Evolutionary conservation across 805 yeast genomes (phyloP).

Genomic region (Metschnikowia sp.): DNA sequence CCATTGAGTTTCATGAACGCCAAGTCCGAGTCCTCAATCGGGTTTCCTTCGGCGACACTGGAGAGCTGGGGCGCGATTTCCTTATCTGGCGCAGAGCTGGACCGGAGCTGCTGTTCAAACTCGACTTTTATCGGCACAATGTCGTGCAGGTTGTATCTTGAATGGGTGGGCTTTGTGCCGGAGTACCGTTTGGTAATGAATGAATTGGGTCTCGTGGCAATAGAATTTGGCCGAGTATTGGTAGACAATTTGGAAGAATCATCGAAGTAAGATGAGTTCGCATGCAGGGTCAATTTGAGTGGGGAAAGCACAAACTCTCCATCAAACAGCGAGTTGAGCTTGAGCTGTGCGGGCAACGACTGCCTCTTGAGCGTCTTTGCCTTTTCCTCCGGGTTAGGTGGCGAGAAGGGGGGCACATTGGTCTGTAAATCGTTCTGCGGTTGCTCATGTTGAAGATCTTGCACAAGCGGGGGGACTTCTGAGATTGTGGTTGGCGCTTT

Average conservation of each 20-base stretch:
- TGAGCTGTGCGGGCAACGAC: conserved; percentile 34
- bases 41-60: conserved; percentile 16
- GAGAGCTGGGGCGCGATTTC: conserved; percentile 14
- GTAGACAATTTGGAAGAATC: conserved; percentile 13
- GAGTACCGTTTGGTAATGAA: conserved; percentile 24
- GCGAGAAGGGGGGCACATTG: conserved; percentile 14
- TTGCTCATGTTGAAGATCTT: no score
- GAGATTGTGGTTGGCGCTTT: not conserved
- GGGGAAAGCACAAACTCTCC: conserved; percentile 41
- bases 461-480: not conserved
- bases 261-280: conserved; percentile 19
- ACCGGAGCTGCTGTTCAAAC: conserved; percentile 24
- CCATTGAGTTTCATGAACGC: conserved; percentile 34
- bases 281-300: conserved; percentile 32
- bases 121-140: conserved; percentile 42
- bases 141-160: conserved; percentile 42
- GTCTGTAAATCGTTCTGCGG: no score
- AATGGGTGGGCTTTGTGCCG: conserved; percentile 31
- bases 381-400: conserved; percentile 34
- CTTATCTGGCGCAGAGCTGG: conserved; percentile 30
- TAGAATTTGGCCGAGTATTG: not conserved
- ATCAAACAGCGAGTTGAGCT: conserved; percentile 19
- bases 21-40: conserved; percentile 17
- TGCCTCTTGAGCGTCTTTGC: conserved; percentile 27
- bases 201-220: conserved; percentile 2